Evolutionary conservation across 2,329 filamentous ascomycete genomes (phyloP).

Genomic region (Diplocarpon mali): DNA sequence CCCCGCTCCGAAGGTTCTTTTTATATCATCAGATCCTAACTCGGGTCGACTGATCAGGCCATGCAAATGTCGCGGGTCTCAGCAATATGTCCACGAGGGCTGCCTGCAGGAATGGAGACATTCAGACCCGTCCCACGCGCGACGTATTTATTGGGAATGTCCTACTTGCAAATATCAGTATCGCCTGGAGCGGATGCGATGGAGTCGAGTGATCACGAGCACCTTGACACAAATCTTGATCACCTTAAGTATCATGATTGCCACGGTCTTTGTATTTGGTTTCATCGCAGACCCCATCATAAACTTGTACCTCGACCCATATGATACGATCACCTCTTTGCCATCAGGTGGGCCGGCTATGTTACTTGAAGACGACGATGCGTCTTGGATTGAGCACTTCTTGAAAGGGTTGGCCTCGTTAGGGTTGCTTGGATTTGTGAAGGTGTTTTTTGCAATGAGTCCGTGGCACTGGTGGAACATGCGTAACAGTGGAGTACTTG

Average conservation of each 20-base stretch:
- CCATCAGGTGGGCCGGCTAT: slow-evolving; percentile 32
- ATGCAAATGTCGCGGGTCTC: slow-evolving; percentile 86
- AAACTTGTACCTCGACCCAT: slow-evolving; percentile 74
- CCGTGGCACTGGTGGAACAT: slow-evolving; percentile 71
- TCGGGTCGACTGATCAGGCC: slow-evolving; percentile 74
- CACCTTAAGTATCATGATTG: slow-evolving; percentile 59
- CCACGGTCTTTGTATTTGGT: slow-evolving; percentile 70
- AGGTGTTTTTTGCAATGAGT: slow-evolving; percentile 62
- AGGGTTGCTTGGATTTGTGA: slow-evolving; percentile 74
- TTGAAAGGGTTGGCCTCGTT: slow-evolving; percentile 83
- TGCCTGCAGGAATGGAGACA: slow-evolving; percentile 78
- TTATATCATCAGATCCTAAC: slow-evolving; percentile 62
- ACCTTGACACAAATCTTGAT: slow-evolving; percentile 55
- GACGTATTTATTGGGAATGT: slow-evolving; percentile 74
- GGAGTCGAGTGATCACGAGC: slow-evolving; percentile 60
- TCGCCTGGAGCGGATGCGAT: slow-evolving; percentile 63
- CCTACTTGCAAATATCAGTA: slow-evolving; percentile 82
- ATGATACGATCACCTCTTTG: slow-evolving; percentile 44
- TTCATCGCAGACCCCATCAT: slow-evolving; percentile 91
- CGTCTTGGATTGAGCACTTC: slow-evolving; percentile 73
- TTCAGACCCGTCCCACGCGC: slow-evolving; percentile 51
- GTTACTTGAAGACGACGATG: slow-evolving; percentile 36
- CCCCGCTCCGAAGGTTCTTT: slow-evolving; percentile 46
- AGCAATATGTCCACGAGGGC: slow-evolving; percentile 87
- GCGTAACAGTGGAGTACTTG: slow-evolving; percentile 46